A percentile compares a stretch with the other conserved stretches of the same genome.
phyloP scores from a whole-genome alignment of 2,329 filamentous ascomycete species.

The Ramichloridium luteum region DNA sequence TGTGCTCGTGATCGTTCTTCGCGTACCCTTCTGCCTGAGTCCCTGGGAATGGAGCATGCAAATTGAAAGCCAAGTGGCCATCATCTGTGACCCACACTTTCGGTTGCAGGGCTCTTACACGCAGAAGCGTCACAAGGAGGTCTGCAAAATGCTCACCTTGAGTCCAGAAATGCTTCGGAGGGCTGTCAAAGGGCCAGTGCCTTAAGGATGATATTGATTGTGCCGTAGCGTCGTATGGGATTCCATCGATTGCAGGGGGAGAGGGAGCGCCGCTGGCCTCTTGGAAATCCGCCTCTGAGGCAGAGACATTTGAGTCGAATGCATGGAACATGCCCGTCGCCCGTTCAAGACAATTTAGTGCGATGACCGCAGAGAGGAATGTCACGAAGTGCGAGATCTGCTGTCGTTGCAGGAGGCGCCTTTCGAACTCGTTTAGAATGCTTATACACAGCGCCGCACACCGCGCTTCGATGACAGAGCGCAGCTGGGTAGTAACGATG shows the following conservation, averaged over 20 bases:
- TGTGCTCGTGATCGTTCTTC: too few relatives aligned
- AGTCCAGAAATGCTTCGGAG: conserved; percentile 39
- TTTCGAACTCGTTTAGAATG: conserved; percentile 48
- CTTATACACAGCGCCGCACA: conserved; percentile 40
- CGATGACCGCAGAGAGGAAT: conserved; percentile 46
- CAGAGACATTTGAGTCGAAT: conserved; percentile 13
- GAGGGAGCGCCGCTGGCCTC: too few relatives aligned
- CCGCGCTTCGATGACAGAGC: conserved; percentile 43
- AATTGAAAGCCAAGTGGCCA: conserved; percentile 4
- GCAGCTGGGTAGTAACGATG: conserved; percentile 42
- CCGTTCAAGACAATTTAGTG: conserved; percentile 47
- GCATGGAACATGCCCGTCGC: conserved; percentile 43
- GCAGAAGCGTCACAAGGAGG: conserved; percentile 45
- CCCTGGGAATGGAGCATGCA: conserved; percentile 2
- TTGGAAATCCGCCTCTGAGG: not conserved
- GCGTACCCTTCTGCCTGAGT: too few relatives aligned
- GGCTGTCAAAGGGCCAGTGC: conserved; percentile 43
- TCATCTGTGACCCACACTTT: too few relatives aligned
- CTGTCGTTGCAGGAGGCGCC: conserved; percentile 46
- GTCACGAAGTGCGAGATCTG: conserved; percentile 46
- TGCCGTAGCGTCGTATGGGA: conserved; percentile 5
- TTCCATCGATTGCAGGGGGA: conserved; percentile 2
- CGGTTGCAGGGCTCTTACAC: conserved; percentile 41
- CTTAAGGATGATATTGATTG: too few relatives aligned
- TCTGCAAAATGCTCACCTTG: conserved; percentile 48